Conservation (phyloP, 1,284 basidiomycete species). For the Microbotryum silenes-acaulis region DNA sequence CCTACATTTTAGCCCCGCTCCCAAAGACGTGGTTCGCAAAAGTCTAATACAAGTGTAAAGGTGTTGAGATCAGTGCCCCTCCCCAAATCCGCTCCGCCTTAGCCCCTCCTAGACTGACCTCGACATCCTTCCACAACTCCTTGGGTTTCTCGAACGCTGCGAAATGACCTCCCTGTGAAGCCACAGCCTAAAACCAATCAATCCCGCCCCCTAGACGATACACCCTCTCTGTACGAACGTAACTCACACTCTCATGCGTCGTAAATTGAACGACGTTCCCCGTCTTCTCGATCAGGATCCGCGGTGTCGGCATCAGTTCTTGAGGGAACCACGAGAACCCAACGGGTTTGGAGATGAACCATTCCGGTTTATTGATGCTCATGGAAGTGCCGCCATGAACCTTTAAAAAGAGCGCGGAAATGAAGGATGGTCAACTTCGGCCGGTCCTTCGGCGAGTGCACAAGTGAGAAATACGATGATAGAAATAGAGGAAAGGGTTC, state of each 20-base stretch:
- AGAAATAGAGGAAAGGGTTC: not conserved
- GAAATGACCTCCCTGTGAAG: constrained; percentile 39
- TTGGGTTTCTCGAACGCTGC: constrained; percentile 43
- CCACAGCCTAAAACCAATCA: not conserved
- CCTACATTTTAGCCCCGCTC: too few relatives aligned
- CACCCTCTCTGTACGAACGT: constrained; percentile 8
- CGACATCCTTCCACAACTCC: constrained; percentile 37
- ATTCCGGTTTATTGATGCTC: constrained; percentile 35
- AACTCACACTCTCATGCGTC: constrained; percentile 38
- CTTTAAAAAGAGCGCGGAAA: constrained; percentile 19
- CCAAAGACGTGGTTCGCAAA: too few relatives aligned
- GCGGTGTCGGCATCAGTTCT: constrained; percentile 41
- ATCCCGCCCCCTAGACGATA: too few relatives aligned
- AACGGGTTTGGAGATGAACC: constrained; percentile 18
- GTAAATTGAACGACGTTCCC: constrained; percentile 39
- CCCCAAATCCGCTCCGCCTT: too few relatives aligned
- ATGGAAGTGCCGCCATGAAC: constrained; percentile 10
- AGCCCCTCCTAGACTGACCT: constrained; percentile 2
- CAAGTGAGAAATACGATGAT: not conserved
- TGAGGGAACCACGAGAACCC: constrained; percentile 42
- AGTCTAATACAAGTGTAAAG: too few relatives aligned
- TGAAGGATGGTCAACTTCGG: constrained; percentile 6
- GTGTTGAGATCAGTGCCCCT: too few relatives aligned
- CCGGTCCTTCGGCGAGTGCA: constrained; percentile 7
- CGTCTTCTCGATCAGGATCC: constrained; percentile 36